Percentiles rank a stretch among this genome's conserved stretches.
phyloP scores from a whole-genome alignment of 352 stramenopile genomes.

The Globisporangium lucens region DNA sequence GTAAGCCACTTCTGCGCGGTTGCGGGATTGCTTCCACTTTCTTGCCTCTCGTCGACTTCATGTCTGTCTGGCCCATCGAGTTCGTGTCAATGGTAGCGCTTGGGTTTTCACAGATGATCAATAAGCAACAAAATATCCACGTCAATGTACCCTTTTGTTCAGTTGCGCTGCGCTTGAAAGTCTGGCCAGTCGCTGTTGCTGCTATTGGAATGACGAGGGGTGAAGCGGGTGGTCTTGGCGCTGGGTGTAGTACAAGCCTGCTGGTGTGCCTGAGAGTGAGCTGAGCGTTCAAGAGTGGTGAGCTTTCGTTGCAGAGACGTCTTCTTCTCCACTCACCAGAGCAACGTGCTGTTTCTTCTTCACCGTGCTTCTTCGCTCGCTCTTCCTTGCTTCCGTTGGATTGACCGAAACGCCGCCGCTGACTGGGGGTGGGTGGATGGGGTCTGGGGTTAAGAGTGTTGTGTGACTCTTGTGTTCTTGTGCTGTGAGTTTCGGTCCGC shows the following conservation, averaged over 20 bases:
- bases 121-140: conserved; percentile 7
- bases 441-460: neutral
- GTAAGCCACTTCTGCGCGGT: conserved; percentile 14
- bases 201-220: neutral
- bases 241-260: neutral
- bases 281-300: neutral
- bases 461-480: neutral
- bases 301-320: neutral
- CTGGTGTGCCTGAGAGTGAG: neutral
- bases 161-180: neutral
- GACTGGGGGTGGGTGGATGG: neutral
- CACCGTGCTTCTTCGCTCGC: conserved; percentile 5
- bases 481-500: conserved; percentile 13
- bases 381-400: conserved; percentile 10
- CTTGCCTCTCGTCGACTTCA: conserved; percentile 40
- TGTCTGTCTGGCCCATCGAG: conserved; percentile 22
- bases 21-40: neutral
- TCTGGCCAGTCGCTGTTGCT: neutral
- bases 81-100: conserved; percentile 5
- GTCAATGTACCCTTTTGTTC: conserved; percentile 11
- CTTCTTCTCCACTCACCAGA: neutral
- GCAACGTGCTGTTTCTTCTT: conserved; percentile 5
- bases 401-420: conserved; percentile 5
- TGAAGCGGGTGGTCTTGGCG: neutral
- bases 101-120: conserved; percentile 4